phyloP scores from a whole-genome alignment of 176 grass and related monocot genomes.

The Oryza meyeriana region DNA sequence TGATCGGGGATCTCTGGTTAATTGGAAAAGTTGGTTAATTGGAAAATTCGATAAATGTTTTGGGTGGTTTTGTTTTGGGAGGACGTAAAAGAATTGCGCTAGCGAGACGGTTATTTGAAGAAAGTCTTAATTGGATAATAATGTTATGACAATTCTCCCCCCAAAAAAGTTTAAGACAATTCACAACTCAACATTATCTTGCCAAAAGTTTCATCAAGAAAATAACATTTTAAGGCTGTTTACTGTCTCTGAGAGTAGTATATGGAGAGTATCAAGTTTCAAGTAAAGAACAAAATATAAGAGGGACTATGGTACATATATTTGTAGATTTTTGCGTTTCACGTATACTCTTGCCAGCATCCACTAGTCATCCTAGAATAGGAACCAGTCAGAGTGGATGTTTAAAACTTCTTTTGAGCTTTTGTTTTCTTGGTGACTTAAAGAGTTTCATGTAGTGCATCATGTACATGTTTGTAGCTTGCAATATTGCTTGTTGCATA shows the following conservation, averaged over 20 bases:
- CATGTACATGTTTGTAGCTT: no score
- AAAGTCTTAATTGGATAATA: neutral
- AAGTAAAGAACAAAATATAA: no score
- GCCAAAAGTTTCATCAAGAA: neutral
- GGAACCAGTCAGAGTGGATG: neutral
- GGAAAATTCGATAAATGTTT: neutral
- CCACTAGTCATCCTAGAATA: neutral
- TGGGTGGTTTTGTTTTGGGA: neutral
- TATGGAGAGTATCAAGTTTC: no score
- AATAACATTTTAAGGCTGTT: neutral
- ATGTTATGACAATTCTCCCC: no score
- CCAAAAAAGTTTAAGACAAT: neutral
- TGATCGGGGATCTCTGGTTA: neutral
- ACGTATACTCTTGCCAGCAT: neutral
- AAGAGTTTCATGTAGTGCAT: no score
- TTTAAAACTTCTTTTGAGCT: no score
- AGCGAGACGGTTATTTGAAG: neutral
- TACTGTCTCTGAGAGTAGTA: neutral
- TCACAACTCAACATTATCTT: neutral
- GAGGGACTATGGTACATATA: no score
- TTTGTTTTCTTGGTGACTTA: no score
- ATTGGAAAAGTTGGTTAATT: neutral
- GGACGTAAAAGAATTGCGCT: neutral
- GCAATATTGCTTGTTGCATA: no score
- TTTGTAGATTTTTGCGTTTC: no score